Conservation (phyloP, 257 asterid genomes). For the Solanum habrochaites region DNA sequence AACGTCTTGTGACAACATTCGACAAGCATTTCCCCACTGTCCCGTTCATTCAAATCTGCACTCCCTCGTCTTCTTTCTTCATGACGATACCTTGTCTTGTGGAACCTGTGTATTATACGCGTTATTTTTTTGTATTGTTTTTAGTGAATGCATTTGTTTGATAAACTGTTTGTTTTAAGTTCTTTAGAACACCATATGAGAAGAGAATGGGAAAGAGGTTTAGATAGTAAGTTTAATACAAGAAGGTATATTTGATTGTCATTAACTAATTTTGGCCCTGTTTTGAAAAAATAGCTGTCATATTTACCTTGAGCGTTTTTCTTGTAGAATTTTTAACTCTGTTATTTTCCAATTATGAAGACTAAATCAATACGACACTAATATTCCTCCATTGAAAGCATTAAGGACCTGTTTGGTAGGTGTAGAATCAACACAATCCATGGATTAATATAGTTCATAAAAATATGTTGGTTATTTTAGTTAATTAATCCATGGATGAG, state of each 20-base stretch:
- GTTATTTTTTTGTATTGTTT: background rate
- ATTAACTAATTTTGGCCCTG: background rate
- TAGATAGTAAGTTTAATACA: no score
- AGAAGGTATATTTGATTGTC: background rate
- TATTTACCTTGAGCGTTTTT: background rate
- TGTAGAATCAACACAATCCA: no score
- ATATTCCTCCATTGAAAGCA: no score
- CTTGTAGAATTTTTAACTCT: background rate
- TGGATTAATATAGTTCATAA: no score
- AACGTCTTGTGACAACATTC: background rate
- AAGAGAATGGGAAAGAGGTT: no score
- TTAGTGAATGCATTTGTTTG: background rate
- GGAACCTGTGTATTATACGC: constrained; percentile 72
- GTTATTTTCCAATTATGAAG: no score
- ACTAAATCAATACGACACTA: no score
- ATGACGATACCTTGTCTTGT: constrained; percentile 84
- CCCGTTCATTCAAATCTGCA: background rate
- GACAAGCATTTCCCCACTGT: background rate
- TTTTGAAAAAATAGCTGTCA: background rate
- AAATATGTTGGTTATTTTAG: no score
- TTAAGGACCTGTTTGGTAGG: no score
- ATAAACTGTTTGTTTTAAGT: background rate
- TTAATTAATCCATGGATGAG: no score
- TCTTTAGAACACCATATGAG: background rate
- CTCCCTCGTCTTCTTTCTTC: constrained; percentile 80